These are phyloP conservation scores for Penicillium cinerascens DNA, from an alignment of 495 filamentous ascomycete genomes.

Conservation along the genomic window DNA sequence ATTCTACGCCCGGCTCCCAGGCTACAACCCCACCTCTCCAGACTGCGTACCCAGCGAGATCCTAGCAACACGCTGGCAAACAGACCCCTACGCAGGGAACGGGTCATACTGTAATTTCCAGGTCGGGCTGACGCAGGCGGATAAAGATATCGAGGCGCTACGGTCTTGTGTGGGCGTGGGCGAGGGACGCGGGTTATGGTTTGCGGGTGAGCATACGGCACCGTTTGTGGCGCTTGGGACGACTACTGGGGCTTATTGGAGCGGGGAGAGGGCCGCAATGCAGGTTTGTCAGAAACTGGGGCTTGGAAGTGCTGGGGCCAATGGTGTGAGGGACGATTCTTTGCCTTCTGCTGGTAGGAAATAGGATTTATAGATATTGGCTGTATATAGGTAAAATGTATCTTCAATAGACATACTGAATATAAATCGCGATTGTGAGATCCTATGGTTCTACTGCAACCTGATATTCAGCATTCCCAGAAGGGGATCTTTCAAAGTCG, in stretches of 20 bases:
- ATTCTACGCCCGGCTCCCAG: conserved; percentile 72
- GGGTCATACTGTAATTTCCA: conserved; percentile 94
- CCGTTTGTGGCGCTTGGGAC: conserved; percentile 88
- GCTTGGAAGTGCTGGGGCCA: conserved; percentile 25
- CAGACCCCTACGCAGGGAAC: conserved; percentile 78
- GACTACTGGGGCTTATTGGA: conserved; percentile 88
- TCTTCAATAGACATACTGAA: neutral
- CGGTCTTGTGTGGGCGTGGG: conserved; percentile 54
- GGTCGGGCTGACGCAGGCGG: conserved; percentile 65
- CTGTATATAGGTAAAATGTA: neutral
- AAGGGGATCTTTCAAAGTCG: no score
- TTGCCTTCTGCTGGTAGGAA: conserved; percentile 28
- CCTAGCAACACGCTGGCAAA: conserved; percentile 74
- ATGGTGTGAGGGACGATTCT: conserved; percentile 31
- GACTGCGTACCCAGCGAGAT: conserved; percentile 61
- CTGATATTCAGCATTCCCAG: no score
- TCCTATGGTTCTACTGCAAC: no score
- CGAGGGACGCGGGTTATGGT: conserved; percentile 71
- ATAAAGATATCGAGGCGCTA: conserved; percentile 68
- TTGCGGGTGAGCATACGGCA: conserved; percentile 92
- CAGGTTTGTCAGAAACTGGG: conserved; percentile 51
- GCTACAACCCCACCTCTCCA: conserved; percentile 50
- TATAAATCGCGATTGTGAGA: neutral
- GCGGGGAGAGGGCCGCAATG: conserved; percentile 73
- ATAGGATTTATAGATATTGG: neutral